Percentiles rank a stretch among this genome's conserved stretches.
phyloP scores from a whole-genome alignment of 768 basidiomycete genomes.

The Sistotremastrum suecicum region DNA sequence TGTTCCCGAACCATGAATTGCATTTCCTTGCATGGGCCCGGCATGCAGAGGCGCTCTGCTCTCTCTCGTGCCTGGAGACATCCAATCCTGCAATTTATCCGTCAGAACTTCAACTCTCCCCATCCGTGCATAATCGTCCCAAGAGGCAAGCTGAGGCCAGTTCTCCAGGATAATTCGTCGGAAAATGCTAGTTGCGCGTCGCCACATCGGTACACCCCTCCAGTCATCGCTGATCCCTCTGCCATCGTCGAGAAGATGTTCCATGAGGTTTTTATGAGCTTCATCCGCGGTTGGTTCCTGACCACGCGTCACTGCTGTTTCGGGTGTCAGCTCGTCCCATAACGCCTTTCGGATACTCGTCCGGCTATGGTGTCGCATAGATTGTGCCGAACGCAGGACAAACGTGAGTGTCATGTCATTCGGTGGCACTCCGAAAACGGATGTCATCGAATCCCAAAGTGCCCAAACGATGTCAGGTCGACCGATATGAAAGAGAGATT shows the following conservation, averaged over 20 bases:
- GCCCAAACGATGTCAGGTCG: conserved; percentile 52
- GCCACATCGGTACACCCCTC: conserved; percentile 29
- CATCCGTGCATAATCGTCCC: conserved; percentile 10
- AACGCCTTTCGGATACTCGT: conserved; percentile 23
- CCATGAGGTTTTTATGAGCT: conserved; percentile 15
- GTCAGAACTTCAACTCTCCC: conserved; percentile 23
- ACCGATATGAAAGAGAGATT: conserved; percentile 30
- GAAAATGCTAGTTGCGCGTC: conserved; percentile 39
- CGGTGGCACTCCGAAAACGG: conserved; percentile 42
- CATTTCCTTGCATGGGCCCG: neutral
- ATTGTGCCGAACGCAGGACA: conserved; percentile 46
- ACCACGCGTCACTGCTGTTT: conserved; percentile 1
- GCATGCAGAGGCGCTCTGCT: neutral
- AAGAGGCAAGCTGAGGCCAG: conserved; percentile 22
- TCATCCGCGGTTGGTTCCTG: conserved; percentile 10
- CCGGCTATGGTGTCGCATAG: conserved; percentile 36
- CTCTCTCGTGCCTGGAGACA: neutral
- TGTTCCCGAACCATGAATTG: neutral
- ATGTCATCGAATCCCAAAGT: conserved; percentile 53
- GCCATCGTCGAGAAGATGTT: conserved; percentile 11
- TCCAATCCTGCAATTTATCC: conserved; percentile 18
- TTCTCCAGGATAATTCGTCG: conserved; percentile 42
- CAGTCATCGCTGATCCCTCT: conserved; percentile 25
- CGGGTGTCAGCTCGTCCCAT: conserved; percentile 11
- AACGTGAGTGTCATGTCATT: conserved; percentile 42